A percentile compares a stretch with the other conserved stretches of the same genome.
These are phyloP conservation scores for Manihot esculenta DNA, from an alignment of 441 rosid genomes.

Conservation along the genomic window DNA sequence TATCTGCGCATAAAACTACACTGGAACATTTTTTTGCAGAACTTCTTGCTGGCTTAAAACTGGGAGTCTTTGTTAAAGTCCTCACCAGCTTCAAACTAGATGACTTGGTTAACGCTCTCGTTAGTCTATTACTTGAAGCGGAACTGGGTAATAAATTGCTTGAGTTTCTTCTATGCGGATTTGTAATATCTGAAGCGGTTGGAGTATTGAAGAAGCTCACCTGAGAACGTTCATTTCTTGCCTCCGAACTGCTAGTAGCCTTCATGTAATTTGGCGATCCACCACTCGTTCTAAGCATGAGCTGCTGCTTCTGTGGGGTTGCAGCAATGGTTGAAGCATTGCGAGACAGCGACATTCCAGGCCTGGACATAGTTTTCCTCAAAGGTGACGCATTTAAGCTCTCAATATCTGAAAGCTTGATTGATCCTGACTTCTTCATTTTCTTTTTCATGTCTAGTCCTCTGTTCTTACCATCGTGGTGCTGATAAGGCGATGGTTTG, in stretches of 20 bases:
- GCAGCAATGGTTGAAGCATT: constrained; percentile 17
- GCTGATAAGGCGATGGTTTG: constrained; percentile 38
- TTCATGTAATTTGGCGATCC: constrained; percentile 85
- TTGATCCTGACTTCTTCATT: constrained; percentile 66
- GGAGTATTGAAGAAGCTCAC: constrained; percentile 34
- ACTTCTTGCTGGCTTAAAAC: constrained; percentile 54
- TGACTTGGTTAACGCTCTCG: constrained; percentile 34
- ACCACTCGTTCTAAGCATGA: constrained; percentile 31
- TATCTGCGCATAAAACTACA: constrained; percentile 46
- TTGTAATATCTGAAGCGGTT: constrained; percentile 35
- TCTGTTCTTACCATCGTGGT: constrained; percentile 58
- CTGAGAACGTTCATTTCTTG: constrained; percentile 60
- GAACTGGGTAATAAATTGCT: constrained; percentile 30
- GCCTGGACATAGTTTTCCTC: constrained; percentile 36
- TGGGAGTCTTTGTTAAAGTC: constrained; percentile 62
- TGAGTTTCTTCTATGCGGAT: constrained; percentile 28
- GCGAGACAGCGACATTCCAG: constrained; percentile 52
- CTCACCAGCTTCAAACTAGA: constrained; percentile 55
- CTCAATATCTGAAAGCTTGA: constrained; percentile 47
- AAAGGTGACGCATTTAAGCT: constrained; percentile 32
- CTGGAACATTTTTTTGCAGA: constrained; percentile 42
- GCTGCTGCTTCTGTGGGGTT: constrained; percentile 41
- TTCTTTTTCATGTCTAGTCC: constrained; percentile 66
- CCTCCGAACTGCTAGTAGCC: constrained; percentile 78
- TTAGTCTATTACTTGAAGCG: constrained; percentile 34